Base-by-base conservation (phyloP, 2,329 filamentous ascomycete genomes). In the Cladosporium velox region DNA sequence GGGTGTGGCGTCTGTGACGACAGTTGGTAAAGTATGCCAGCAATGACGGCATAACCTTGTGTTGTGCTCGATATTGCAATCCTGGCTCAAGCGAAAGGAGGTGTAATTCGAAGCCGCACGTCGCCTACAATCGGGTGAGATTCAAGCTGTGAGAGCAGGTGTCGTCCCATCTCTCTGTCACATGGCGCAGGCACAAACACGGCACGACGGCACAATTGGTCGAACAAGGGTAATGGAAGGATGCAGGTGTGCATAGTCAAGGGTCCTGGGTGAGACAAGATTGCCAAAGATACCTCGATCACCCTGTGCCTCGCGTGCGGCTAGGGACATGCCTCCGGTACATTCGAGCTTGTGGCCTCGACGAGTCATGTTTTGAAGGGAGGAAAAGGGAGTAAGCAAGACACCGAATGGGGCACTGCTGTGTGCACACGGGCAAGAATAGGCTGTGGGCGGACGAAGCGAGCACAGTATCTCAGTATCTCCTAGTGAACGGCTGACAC, bases 1-100 rank as follows among this genome's bases (percentile, higher is more conserved):
- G 61, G 49, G 30, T 64, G 61, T 64, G 61, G 61, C 61, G 51
- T 55, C 10, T 57, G 61, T 64, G 61, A 64, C 61, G 61, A 64
- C 28, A 64, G 51, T 52, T 52, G 34, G 30, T 30, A 64, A 64
- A 35, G 51, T 15, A 47, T 63, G 49, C 49, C 32, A 2, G 18
- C 26, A 30, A 55, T 55, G 52, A 55, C 52, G 52, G 30, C 52
- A 55, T 55, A 55, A 55, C 28, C 32, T 32, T 32, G 18, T 12
- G 21, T 26, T 3, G 21, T 35, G 11, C 30, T 38, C 14, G 55
- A 58, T 41, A 58, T 58, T 58, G 55, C 55, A n/a, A n/a, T 38
- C 24, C 6, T 58, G 10, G 18, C 55, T 35, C 41, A 35, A 47
- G 34, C n/a, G 55, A 34, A 41, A 24, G 24, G 21, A 5, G 55